phyloP scores from a whole-genome alignment of 352 stramenopile species.

The Pythium volutum region DNA sequence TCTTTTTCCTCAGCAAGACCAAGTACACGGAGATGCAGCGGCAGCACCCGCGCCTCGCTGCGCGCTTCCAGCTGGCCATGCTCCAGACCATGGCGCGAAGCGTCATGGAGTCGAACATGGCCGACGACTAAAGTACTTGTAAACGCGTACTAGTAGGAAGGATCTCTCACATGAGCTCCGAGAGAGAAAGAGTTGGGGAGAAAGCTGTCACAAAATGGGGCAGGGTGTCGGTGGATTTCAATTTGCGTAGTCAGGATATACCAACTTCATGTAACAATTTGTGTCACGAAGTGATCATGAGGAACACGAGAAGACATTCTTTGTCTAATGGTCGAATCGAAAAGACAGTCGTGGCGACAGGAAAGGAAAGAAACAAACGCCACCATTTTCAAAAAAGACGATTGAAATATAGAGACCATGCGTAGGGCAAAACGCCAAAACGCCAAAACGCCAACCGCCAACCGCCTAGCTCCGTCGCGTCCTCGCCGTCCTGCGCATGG shows the following conservation, averaged over 20 bases:
- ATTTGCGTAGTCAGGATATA: too few relatives aligned
- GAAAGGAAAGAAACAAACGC: not conserved
- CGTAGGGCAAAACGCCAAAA: not conserved
- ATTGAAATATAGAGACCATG: conserved; percentile 9
- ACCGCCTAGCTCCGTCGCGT: not conserved
- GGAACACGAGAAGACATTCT: too few relatives aligned
- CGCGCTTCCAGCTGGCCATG: conserved; percentile 83
- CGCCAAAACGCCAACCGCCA: not conserved
- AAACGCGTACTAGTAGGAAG: too few relatives aligned
- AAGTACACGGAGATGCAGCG: conserved; percentile 73
- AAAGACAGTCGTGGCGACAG: too few relatives aligned
- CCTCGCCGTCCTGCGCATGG: not conserved
- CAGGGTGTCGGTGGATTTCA: too few relatives aligned
- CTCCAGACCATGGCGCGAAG: conserved; percentile 81
- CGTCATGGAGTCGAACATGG: conserved; percentile 82
- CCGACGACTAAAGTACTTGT: conserved; percentile 79
- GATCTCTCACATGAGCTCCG: too few relatives aligned
- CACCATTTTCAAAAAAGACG: conserved; percentile 7
- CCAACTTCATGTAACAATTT: too few relatives aligned
- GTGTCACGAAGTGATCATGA: too few relatives aligned
- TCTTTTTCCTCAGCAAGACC: conserved; percentile 79
- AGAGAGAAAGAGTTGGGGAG: not conserved
- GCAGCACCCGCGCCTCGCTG: conserved; percentile 57
- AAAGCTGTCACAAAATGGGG: not conserved
- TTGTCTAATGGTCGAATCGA: too few relatives aligned